Evolutionary conservation across 2,329 filamentous ascomycete genomes (phyloP), one percentile per base, ranked within the genome.

Genomic region (Trichophyton benhamiae): DNA sequence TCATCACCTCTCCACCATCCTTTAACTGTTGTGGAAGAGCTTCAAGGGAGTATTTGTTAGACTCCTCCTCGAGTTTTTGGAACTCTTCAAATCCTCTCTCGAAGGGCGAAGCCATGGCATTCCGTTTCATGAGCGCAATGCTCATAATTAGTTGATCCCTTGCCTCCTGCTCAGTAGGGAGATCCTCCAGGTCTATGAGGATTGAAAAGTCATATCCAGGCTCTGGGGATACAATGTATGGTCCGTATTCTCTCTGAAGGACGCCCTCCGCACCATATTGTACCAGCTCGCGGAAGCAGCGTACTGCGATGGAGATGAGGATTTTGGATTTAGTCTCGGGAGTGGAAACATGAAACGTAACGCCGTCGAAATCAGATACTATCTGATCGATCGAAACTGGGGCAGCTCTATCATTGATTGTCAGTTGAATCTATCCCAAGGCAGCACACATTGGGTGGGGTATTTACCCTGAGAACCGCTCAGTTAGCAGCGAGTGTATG

Each of bases 91-190:
- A 99, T 22, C 95, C 94, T 72, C 91, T 88, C 78, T 99, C 94
- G 75, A 99, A 99, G 0, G 95, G 94, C 58, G 94, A 92, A 64
- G 94, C 95, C 94, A 99, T 97, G 67, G 89, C 91, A 75, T 99
- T 97, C 71, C 95, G 91, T 82, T 97, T 99, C 69, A 99, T 78
- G 66, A 99, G 80, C 63, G 91, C 89, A 70, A 97, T 87, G 71
- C 91, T 87, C 75, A 84, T 85, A 68, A 96, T 85, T 64, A 99
- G 80, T 64, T 91, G 91, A 70, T 96, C 90, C 67, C 87, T 86
- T 66, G 85, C 88, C 75, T 96, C 92, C 77, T 91, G 87, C 55
- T 88, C 87, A 48, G 83, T 84, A 0, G 95, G 94, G 30, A 99
- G 80, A 62, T 86, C 85, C 69, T 97, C 91, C 57, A 99, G 77